These are phyloP conservation scores for Chalaropsis ovoidea DNA, from an alignment of 2,329 filamentous ascomycete genomes.

Conservation along the genomic window DNA sequence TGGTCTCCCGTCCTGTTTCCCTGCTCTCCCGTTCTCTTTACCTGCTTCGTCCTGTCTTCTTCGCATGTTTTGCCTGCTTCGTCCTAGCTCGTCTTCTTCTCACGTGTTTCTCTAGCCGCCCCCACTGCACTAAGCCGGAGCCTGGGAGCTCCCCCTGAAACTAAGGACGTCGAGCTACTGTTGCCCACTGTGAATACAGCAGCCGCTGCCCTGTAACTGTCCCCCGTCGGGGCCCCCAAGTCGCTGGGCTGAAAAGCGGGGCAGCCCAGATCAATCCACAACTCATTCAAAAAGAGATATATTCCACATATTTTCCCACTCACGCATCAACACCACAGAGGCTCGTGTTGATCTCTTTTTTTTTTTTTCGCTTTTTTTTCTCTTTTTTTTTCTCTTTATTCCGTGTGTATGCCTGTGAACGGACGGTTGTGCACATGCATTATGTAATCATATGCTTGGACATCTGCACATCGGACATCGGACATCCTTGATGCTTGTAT, in stretches of 20 bases:
- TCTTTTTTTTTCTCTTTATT: neutral
- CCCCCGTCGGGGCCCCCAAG: too few species aligned
- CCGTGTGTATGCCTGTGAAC: too few species aligned
- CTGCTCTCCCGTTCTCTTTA: neutral
- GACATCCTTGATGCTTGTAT: too few species aligned
- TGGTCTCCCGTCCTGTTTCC: neutral
- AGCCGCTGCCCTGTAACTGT: too few species aligned
- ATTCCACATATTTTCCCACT: neutral
- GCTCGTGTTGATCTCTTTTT: constrained; percentile 1
- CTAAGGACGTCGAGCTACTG: too few species aligned
- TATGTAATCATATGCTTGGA: neutral
- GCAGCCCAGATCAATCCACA: too few species aligned
- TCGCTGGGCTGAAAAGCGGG: too few species aligned
- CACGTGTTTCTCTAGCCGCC: neutral
- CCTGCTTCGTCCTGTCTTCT: neutral
- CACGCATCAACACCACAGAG: constrained; percentile 3
- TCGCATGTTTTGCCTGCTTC: constrained; percentile 1
- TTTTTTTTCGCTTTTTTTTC: neutral
- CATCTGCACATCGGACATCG: too few species aligned
- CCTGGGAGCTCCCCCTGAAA: too few species aligned
- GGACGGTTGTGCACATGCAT: neutral
- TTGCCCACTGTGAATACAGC: too few species aligned
- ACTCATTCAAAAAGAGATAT: neutral
- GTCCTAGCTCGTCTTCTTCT: neutral
- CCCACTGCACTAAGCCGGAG: neutral